Base-by-base conservation (phyloP, 345 rosid species). In the Eucalyptus cloeziana region DNA sequence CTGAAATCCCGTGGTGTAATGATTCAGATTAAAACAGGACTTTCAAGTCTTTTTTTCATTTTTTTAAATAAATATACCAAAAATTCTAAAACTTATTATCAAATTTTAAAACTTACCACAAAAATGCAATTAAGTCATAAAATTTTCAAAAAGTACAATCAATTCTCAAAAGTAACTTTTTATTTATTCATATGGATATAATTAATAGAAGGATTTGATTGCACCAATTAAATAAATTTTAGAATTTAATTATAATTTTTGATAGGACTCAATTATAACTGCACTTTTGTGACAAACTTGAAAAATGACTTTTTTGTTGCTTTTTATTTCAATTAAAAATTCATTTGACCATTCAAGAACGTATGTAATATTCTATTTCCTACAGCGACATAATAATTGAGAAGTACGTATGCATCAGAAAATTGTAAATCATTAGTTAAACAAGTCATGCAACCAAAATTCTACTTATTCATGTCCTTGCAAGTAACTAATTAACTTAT, bases 61-160 rank as follows among this genome's bases (percentile, higher is more conserved):
- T 21, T 52, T 44, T 19, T 1, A 7, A 52, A 52, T 52, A 21
- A 19, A 21, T 52, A 52, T 3, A 52, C 2, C 25, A 52, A 21
- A 19, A 52, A 21, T 52, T 52, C 10, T 21, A 21, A 52, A 52
- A 21, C 2, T 19, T 52, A 7, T 52, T 52, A 52, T 52, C 10
- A 19, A 19, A 4, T 52, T 10, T 52, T 52, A 52, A 52, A 52
- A 52, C 25, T 19, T 52, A 52, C 2, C 10, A 52, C 1, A 0
- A 19, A 52, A 52, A 52, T 52, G 0, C 4, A 21, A 0, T 3
- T 3, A 1, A 0, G 1, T 21, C 2, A 52, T 21, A 52, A 52
- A 21, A 0, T 21, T 52, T 52, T 8, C 5, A 52, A 52, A 52
- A 52, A 52, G 0, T 52, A 7, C 24, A 52, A 52, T 52, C 4